Evolutionary conservation across 2,329 filamentous ascomycete species (phyloP), one percentile per base, ranked within the genome.

Genomic region (Phyllosticta citriasiana): DNA sequence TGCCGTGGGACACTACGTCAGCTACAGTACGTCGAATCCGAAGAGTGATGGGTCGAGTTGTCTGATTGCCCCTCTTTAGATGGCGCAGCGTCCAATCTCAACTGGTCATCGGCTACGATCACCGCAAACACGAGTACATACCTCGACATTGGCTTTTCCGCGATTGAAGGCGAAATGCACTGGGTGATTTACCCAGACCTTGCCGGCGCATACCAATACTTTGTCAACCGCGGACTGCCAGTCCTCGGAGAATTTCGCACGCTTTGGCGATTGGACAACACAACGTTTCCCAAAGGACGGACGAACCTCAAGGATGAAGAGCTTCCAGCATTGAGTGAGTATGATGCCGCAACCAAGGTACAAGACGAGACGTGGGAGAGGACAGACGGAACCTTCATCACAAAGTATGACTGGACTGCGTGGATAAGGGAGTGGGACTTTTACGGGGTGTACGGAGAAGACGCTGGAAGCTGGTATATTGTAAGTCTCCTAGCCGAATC

Each of bases 161-260:
- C 79, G 0, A 67, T 62, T 1, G 78, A 79, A 65, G 79, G 77
- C 6, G 79, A 81, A 59, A 74, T 81, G 61, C 79, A 82, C 63
- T 82, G 79, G 79, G 76, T 82, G 10, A 78, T 82, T 61, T 76
- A 77, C 63, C 72, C 77, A 2, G 74, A 76, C 16, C 74, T 81
- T 1, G 70, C 76, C 2, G 80, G 80, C n/a, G 78, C 80, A n/a
- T 82, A 82, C 65, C 80, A 82, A 60, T 82, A 82, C 69, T 79
- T 82, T 57, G 77, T 82, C 62, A 82, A 82, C 66, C 77, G 71
- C 57, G 76, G 72, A 3, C 69, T 82, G 3, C 78, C 80, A 0
- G 72, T 70, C 0, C 72, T 82, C 6, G 78, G 79, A 56, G 78
- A 81, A 63, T 80, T 81, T 65, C 71, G 80, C 22, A 80, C 79